Base-by-base conservation (phyloP, 805 yeast species). In the Priceomyces carsonii region DNA sequence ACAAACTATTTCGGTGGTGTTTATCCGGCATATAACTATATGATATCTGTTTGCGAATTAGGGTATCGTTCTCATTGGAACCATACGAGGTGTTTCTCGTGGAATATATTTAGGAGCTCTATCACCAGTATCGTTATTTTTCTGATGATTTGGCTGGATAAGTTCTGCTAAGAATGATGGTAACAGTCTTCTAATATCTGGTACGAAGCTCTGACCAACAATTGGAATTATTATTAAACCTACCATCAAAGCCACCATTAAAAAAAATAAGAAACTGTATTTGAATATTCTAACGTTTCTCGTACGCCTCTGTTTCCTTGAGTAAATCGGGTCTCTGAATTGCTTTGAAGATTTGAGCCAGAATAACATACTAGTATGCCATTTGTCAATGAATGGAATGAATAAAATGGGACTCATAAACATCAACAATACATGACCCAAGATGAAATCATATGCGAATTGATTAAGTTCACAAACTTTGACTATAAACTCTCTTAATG, bases 81-180 rank as follows among this genome's bases (percentile, higher is more conserved):
- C 24, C 3, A 26, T 8, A 18, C 34, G 44, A 3, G 61, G 60
- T 18, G 66, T 64, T 0, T 65, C 61, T 5, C 67, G 59, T 10
- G 63, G 44, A 10, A 79, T 63, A 8, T 62, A 57, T 1, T 57
- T 34, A 0, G 85, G 82, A 0, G 83, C 84, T 16, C 37, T 33
- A 0, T 50, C 63, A 0, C 87, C 88, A 0, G 88, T 82, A 50
- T 82, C 88, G 47, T 82, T 80, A 44, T 80, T 79, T 29, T 73
- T 65, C 48, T 80, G 85, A 25, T 59, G 50, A 24, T 62, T 71
- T 1, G 89, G 88, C 51, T 82, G 89, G 6, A 80, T 51, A 25
- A 79, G 46, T 3, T 41, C 45, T 3, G 29, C 32, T 3, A 43
- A 33, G 7, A 31, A 47, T 36, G 13, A 55, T 48, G 41, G 54